A percentile compares a stretch with the other conserved stretches of the same genome.
Conservation (phyloP, 257 asterid genomes). For the Ilex aquifolium region DNA sequence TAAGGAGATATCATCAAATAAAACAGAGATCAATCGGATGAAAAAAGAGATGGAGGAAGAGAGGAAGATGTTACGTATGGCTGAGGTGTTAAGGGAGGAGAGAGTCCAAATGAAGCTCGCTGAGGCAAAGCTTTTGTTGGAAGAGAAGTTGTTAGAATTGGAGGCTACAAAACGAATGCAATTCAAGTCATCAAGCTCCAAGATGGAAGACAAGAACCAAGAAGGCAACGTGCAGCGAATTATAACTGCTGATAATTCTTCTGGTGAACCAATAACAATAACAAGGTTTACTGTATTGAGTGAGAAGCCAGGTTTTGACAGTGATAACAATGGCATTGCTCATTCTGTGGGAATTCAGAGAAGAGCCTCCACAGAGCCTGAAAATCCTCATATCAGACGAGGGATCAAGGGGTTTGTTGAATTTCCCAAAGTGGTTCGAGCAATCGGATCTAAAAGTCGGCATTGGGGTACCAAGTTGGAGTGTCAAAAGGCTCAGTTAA, state of each 20-base stretch:
- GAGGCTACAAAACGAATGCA: slow-evolving; percentile 21
- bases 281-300: slow-evolving; percentile 17
- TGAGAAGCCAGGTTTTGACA: slow-evolving; percentile 16
- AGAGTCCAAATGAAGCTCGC: slow-evolving; percentile 81
- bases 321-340: slow-evolving; percentile 1
- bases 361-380: slow-evolving; percentile 35
- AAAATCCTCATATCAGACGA: slow-evolving; percentile 74
- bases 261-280: slow-evolving; percentile 12
- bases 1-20: slow-evolving; percentile 29
- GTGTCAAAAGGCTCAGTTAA: slow-evolving; percentile 77
- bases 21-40: slow-evolving; percentile 35
- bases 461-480: slow-evolving; percentile 59
- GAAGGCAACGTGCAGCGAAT: neutral
- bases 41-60: slow-evolving; percentile 63
- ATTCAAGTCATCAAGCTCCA: slow-evolving; percentile 6
- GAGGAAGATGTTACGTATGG: slow-evolving; percentile 69
- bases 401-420: slow-evolving; percentile 94
- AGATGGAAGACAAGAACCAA: slow-evolving; percentile 13
- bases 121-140: slow-evolving; percentile 55
- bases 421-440: slow-evolving; percentile 69
- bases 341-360: slow-evolving; percentile 18
- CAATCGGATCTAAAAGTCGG: slow-evolving; percentile 62
- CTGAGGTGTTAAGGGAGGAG: slow-evolving; percentile 80
- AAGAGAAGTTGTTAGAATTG: slow-evolving; percentile 48
- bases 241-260: neutral